These are phyloP conservation scores for Penicillium paneum DNA, from an alignment of 2,329 filamentous ascomycete genomes.

Conservation along the genomic window DNA sequence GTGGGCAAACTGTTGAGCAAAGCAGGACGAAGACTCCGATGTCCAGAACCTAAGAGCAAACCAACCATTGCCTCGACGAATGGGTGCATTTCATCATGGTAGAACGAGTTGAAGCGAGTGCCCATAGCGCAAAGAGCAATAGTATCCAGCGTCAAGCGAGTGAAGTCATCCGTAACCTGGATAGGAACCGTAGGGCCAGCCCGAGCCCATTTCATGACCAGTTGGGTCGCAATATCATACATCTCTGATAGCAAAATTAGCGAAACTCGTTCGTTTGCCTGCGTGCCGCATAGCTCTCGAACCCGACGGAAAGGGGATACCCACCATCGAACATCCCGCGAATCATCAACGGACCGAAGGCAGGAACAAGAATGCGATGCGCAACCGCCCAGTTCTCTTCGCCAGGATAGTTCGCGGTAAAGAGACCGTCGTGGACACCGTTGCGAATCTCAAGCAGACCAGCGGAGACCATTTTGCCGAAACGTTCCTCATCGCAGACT, in stretches of 20 bases:
- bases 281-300: not conserved
- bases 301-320: not conserved
- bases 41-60: slow-evolving; percentile 58
- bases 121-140: slow-evolving; percentile 69
- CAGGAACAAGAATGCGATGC: slow-evolving; percentile 47
- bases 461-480: slow-evolving; percentile 56
- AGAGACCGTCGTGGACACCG: slow-evolving; percentile 63
- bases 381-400: slow-evolving; percentile 64
- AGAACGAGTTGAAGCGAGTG: slow-evolving; percentile 72
- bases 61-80: slow-evolving; percentile 66
- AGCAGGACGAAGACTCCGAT: slow-evolving; percentile 48
- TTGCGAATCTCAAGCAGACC: slow-evolving; percentile 57
- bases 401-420: slow-evolving; percentile 52
- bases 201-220: slow-evolving; percentile 44
- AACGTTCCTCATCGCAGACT: slow-evolving; percentile 63
- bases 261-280: not conserved
- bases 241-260: slow-evolving; percentile 28
- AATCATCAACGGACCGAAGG: slow-evolving; percentile 48
- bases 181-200: slow-evolving; percentile 57
- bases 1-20: slow-evolving; percentile 47
- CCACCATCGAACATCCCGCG: slow-evolving; percentile 43
- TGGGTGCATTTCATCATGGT: slow-evolving; percentile 64
- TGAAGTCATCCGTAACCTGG: slow-evolving; percentile 64
- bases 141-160: slow-evolving; percentile 69
- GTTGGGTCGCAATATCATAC: slow-evolving; percentile 41